A percentile compares a stretch with the other conserved stretches of the same genome.
phyloP scores from a whole-genome alignment of 768 basidiomycete species.

The Amanita pseudoporphyria region DNA sequence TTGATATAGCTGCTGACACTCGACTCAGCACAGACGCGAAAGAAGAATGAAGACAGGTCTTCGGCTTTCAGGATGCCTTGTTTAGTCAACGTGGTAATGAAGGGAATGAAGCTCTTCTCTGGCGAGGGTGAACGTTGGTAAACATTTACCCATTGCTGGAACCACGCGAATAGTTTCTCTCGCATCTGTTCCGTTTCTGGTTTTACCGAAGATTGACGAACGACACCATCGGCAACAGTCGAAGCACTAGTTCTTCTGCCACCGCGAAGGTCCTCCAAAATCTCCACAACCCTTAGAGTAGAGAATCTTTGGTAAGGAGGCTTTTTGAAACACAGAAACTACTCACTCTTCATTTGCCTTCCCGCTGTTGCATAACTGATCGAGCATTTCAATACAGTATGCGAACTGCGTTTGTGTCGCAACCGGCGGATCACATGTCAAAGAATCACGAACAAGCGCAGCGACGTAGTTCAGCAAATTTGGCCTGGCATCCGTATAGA shows the following conservation, averaged over 20 bases:
- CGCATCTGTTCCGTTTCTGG: constrained; percentile 68
- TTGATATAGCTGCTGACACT: constrained; percentile 85
- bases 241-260: constrained; percentile 40
- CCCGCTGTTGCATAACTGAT: constrained; percentile 58
- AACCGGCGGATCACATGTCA: constrained; percentile 72
- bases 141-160: constrained; percentile 93
- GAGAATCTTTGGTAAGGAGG: constrained; percentile 6
- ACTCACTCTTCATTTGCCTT: constrained; percentile 84
- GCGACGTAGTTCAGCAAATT: constrained; percentile 75
- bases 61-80: constrained; percentile 95
- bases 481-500: constrained; percentile 70
- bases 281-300: constrained; percentile 43
- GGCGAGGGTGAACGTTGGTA: constrained; percentile 87
- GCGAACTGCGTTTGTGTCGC: constrained; percentile 74
- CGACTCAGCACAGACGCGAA: constrained; percentile 93
- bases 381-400: constrained; percentile 73
- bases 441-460: constrained; percentile 77
- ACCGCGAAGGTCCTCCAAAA: constrained; percentile 79
- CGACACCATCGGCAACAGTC: constrained; percentile 26
- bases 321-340: background rate
- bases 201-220: constrained; percentile 43
- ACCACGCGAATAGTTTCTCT: constrained; percentile 69
- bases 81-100: constrained; percentile 94
- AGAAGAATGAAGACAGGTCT: constrained; percentile 95
- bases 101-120: constrained; percentile 92